Evolutionary conservation across 1,139 yeast genomes (phyloP), one percentile per base, ranked within the genome.

Genomic region (Magnusiomyces fungicola): DNA sequence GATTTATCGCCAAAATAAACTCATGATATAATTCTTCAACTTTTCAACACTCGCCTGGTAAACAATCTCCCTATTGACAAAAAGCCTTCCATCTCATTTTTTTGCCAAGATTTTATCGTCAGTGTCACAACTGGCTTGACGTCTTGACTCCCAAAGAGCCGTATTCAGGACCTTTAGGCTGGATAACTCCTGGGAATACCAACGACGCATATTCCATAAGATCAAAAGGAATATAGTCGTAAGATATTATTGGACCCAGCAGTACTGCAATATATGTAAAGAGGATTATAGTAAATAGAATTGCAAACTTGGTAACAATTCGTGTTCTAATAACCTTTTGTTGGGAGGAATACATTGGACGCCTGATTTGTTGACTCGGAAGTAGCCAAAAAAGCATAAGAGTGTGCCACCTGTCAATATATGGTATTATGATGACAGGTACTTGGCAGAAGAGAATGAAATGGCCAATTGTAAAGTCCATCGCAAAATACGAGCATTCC

Each of bases 351-450:
- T 70, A 64, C 3, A 75, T 74, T 51, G 76, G 64, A 50, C 76
- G 65, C 45, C 76, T 66, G 43, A 76, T 61, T 56, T 79, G 76
- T 54, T 70, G 64, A 1, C 76, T 73, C 0, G 96, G 95, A 46
- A 73, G 75, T 48, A 87, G 69, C 97, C 96, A 89, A 63, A 88
- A 79, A 43, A 89, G 69, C 74, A 85, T 75, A 66, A 82, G 70
- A 1, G 94, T 79, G 62, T 89, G 97, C 81, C 88, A 79, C 50
- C 74, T 74, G 62, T 87, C 92, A 46, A 83, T 69, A 55, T 73
- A 82, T 0, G 96, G 96, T 3, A 85, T 63, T 34, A 83, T 66
- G 30, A 86, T 64, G 1, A 83, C 43, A 0, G 95, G 95, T 0
- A 78, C 68, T 63, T 86, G 80, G 2, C 73, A 61, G 51, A 80